Percentiles rank a stretch among this genome's conserved stretches.
phyloP scores from a whole-genome alignment of 164 flowering plant species.

The Chimonanthus praecox region DNA sequence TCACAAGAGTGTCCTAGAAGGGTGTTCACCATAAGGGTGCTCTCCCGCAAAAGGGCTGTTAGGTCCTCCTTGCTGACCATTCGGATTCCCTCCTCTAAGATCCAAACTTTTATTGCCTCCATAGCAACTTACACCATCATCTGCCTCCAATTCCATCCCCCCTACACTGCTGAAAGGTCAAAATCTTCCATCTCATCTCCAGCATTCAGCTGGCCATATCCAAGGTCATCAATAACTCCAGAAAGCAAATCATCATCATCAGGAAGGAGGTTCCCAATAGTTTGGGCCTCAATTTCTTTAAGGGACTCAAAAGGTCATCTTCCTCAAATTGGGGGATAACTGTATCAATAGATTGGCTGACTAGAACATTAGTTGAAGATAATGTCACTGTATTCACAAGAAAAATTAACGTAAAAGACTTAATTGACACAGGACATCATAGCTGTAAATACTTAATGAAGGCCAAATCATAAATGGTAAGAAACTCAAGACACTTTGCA shows the following conservation, averaged over 20 bases:
- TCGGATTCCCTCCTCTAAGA: conserved; percentile 18
- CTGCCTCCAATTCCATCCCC: conserved; percentile 65
- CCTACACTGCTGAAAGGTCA: conserved; percentile 53
- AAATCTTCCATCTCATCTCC: conserved; percentile 52
- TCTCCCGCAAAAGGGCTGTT: conserved; percentile 35
- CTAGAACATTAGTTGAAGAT: conserved; percentile 28
- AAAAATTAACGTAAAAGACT: neutral
- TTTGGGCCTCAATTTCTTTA: conserved; percentile 73
- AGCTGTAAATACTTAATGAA: too few species aligned
- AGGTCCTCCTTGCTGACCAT: conserved; percentile 22
- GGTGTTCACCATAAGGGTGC: conserved; percentile 55
- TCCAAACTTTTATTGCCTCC: conserved; percentile 21
- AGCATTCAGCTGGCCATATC: conserved; percentile 21
- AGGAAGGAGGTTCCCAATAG: conserved; percentile 72
- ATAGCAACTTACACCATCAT: conserved; percentile 23
- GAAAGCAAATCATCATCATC: conserved; percentile 68
- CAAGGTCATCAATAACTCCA: conserved; percentile 45
- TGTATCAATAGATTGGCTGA: conserved; percentile 33
- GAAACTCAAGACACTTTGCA: too few species aligned
- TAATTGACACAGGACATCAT: too few species aligned
- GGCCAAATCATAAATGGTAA: too few species aligned
- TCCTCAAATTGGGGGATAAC: conserved; percentile 40
- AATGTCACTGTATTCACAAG: conserved; percentile 44
- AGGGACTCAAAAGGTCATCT: conserved; percentile 62
- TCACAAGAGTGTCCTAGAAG: conserved; percentile 74